Base-by-base conservation (phyloP, 164 flowering plant genomes). In the Vitis rotundifolia region DNA sequence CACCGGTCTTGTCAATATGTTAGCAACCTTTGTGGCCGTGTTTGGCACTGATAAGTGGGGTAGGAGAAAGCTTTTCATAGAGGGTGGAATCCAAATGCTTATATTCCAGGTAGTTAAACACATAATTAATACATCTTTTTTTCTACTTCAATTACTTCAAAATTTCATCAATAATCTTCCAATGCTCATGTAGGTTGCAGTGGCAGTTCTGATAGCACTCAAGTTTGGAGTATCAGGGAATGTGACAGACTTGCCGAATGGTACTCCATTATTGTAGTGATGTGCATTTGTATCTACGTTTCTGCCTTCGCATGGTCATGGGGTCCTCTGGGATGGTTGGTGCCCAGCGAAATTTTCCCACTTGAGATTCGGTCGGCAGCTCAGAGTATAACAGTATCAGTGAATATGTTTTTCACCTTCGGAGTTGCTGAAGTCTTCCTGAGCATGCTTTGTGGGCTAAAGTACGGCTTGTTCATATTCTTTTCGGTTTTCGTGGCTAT, bases 21-120 rank as follows among this genome's bases (percentile, higher is more conserved):
- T 56, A 3, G 75, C 75, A 1, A 72, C 75, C 0, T 4, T 19
- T 0, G 75, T 66, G 1, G 66, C 75, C 5, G 66, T 72, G 8
- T 59, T 28, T n/a, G 64, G 64, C 9, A 69, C 51, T 31, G 75
- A 72, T 51, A 66, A 59, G 14, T 65, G 64, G 75, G 75, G 75
- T 0, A 66, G 75, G 58, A 72, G 75, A 44, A 12, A 19, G 5
- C 63, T 72, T 6, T 72, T 72, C 62, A 64, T 72, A 3, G 69
- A 66, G 58, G 75, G 75, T 13, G 75, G 75, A 14, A 11, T 59
- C 15, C 75, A 72, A 26, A 72, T 72, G 75, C 37, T 72, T 2
- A 72, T 72, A 2, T 67, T 64, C 55, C 75, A 72, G 75, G 74
- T 71, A 71, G 4, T 11, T 15, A 14, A 2, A 31, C 44, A 31